These are phyloP conservation scores for Peniophora sp. DNA, from an alignment of 1,284 basidiomycete genomes.

Conservation along the genomic window DNA sequence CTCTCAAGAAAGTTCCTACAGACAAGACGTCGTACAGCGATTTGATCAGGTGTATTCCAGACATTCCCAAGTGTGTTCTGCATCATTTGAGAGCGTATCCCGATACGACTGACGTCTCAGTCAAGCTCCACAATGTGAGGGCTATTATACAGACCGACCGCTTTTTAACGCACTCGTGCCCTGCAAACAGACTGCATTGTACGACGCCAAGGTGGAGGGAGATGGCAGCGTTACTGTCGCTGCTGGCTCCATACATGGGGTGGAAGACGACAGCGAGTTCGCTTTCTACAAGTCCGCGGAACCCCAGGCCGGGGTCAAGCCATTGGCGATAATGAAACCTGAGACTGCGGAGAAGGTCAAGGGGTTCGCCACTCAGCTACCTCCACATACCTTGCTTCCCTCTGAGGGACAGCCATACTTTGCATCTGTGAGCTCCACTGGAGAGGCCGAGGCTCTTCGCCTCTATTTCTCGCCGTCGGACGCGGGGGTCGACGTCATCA, in stretches of 20 bases:
- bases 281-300: neutral
- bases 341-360: neutral
- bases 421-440: no score
- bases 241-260: neutral
- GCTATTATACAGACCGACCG: constrained; percentile 10
- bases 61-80: neutral
- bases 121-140: constrained; percentile 16
- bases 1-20: neutral
- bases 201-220: neutral
- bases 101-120: neutral
- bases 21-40: neutral
- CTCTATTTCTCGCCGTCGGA: neutral
- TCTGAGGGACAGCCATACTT: no score
- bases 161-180: constrained; percentile 10
- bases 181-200: constrained; percentile 2
- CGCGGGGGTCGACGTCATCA: neutral
- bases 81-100: neutral
- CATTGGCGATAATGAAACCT: neutral
- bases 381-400: no score
- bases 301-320: no score
- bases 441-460: neutral
- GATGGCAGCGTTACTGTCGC: neutral
- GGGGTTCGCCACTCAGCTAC: neutral
- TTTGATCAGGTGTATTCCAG: neutral
- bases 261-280: neutral